Evolutionary conservation across 257 asterid species (phyloP), one percentile per base, ranked within the genome.

Genomic region (Przewalskia tangutica): DNA sequence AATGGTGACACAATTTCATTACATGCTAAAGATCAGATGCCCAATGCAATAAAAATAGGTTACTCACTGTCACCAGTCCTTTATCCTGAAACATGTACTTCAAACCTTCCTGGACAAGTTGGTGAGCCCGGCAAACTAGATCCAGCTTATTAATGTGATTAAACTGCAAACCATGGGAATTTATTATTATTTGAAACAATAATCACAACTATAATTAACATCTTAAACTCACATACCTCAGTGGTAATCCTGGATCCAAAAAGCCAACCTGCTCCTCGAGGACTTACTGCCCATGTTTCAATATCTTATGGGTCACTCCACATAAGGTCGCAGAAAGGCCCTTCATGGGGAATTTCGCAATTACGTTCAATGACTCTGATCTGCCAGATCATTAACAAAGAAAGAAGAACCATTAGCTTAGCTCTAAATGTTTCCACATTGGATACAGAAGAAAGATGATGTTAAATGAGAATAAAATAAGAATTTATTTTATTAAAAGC

Each of bases 221-320:
- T 50, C 51, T 48, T 17, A 5, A 16, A 10, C 17, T 50, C 32
- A 58, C 86, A 84, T 82, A 92, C 99, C 97, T 96, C 99, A 84
- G 98, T 80, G 68, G 99, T 96, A 68, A 95, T 98, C 88, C 98
- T 88, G 78, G 99, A 96, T 36, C 99, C 98, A 89, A 94, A 96
- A 76, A 96, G 97, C 99, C 99, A 96, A 79, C 99, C 99, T 78
- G 99, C 99, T 83, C 99, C 99, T 81, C 99, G 92, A 34, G 99
- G 99, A 86, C 99, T 96, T 51, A 96, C 99, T 40, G 99, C 97
- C 99, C 99, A 96, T 50, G 98, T 96, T 87, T 96, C 99, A 79
- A 96, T 96, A 84, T 96, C 99, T 90, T 96, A 98, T 51, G 99
- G 99, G 83, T 96, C 99, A 91, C 99, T 96, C 99, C 99, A 96